Conservation (phyloP, 2,329 filamentous ascomycete species). For the Ceratocystis colombiana region DNA sequence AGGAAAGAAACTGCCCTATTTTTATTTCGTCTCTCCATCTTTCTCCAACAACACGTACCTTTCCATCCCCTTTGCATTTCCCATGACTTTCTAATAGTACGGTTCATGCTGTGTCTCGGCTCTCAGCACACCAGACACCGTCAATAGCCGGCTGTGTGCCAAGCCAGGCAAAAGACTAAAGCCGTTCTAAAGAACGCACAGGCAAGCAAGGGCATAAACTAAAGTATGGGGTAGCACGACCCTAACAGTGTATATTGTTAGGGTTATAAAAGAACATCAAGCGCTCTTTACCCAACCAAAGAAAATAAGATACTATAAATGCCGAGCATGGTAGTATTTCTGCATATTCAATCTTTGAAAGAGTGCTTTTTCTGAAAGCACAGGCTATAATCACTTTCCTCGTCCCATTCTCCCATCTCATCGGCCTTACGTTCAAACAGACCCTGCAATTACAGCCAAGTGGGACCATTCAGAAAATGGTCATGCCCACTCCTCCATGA, state of each 20-base stretch:
- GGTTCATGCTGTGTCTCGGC: slow-evolving; percentile 12
- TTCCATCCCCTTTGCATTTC: not conserved
- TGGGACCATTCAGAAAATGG: not conserved
- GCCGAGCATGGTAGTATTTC: too few species aligned
- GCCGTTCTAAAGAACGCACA: not conserved
- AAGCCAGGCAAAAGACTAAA: slow-evolving; percentile 9
- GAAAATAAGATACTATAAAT: too few species aligned
- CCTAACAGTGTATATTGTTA: not conserved
- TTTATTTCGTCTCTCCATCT: slow-evolving; percentile 2
- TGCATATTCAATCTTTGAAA: too few species aligned
- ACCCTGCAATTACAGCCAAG: not conserved
- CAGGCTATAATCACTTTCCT: not conserved
- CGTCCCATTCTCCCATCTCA: not conserved
- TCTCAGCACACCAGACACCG: slow-evolving; percentile 13
- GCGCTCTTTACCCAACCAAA: too few species aligned
- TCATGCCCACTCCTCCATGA: not conserved
- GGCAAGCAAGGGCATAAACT: not conserved
- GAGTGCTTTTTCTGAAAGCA: too few species aligned
- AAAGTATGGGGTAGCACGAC: not conserved
- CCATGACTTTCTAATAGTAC: not conserved
- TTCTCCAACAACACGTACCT: slow-evolving; percentile 1
- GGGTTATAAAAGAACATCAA: not conserved
- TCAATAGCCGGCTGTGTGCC: slow-evolving; percentile 16
- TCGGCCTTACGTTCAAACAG: not conserved
- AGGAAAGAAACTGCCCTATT: not conserved